Conservation (phyloP, 805 yeast genomes). For the Yarrowia sp. region DNA sequence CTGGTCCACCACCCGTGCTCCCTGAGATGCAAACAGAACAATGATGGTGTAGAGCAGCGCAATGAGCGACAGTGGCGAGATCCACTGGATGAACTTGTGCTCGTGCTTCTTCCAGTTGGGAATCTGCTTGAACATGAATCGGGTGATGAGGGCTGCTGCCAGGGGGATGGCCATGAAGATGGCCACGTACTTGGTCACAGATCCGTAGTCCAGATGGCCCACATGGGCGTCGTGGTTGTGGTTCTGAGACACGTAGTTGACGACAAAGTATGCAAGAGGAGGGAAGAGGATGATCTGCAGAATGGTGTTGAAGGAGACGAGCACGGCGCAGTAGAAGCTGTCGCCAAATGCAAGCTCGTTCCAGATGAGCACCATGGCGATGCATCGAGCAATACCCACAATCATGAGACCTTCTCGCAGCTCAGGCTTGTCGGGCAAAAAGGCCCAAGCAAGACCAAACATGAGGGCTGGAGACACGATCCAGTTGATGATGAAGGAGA, state of each 20-base stretch:
- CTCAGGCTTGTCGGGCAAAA: conserved; percentile 57
- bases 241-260: conserved; percentile 53
- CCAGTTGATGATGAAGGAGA: conserved; percentile 62
- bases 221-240: conserved; percentile 43
- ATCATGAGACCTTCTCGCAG: conserved; percentile 63
- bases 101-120: conserved; percentile 47
- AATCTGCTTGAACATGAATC: conserved; percentile 52
- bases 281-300: conserved; percentile 62
- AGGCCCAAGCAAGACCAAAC: conserved; percentile 64
- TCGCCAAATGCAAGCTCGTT: conserved; percentile 63
- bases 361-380: conserved; percentile 70
- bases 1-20: conserved; percentile 56
- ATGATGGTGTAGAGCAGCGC: conserved; percentile 61
- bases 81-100: conserved; percentile 52
- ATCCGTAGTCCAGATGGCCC: conserved; percentile 47
- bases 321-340: conserved; percentile 57
- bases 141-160: conserved; percentile 55
- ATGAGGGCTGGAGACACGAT: conserved; percentile 62
- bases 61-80: conserved; percentile 59
- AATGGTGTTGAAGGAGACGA: conserved; percentile 60
- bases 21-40: conserved; percentile 60
- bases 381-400: conserved; percentile 66
- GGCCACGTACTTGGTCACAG: conserved; percentile 59
- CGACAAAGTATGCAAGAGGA: conserved; percentile 58
- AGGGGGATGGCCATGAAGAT: conserved; percentile 64